A percentile compares a stretch with the other conserved stretches of the same genome.
Evolutionary conservation across 2,329 filamentous ascomycete species (phyloP).

Genomic region (Teratosphaeria zuluensis): DNA sequence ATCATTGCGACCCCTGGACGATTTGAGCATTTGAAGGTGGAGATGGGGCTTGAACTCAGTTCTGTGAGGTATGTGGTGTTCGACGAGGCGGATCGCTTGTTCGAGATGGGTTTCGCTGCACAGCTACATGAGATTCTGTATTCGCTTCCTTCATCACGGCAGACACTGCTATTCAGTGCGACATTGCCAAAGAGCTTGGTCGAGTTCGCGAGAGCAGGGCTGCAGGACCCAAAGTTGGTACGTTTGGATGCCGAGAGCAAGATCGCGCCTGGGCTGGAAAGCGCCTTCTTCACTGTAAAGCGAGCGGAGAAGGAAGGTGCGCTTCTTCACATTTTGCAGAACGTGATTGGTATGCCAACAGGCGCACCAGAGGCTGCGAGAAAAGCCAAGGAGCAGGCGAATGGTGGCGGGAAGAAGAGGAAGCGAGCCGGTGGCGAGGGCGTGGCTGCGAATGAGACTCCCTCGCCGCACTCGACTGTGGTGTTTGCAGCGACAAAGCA

Average conservation of each 20-base stretch:
- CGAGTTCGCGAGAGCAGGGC: conserved; percentile 85
- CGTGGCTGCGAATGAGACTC: conserved; percentile 53
- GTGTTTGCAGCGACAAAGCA: conserved; percentile 93
- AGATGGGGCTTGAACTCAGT: conserved; percentile 86
- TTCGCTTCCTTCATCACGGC: conserved; percentile 70
- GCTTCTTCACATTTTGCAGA: conserved; percentile 75
- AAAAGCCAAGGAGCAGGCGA: conserved; percentile 36
- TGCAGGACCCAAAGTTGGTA: conserved; percentile 85
- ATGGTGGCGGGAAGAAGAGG: conserved; percentile 54
- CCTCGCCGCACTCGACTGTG: conserved; percentile 86
- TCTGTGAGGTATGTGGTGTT: conserved; percentile 93
- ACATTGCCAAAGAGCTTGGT: conserved; percentile 89
- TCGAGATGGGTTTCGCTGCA: conserved; percentile 96
- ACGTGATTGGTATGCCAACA: conserved; percentile 84
- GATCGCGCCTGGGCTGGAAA: conserved; percentile 90
- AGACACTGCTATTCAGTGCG: conserved; percentile 90
- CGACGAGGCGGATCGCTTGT: conserved; percentile 91
- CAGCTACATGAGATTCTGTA: conserved; percentile 90
- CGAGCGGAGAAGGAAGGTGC: conserved; percentile 89
- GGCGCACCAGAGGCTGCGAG: conserved; percentile 47
- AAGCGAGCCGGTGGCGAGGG: conserved; percentile 48
- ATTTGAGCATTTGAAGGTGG: conserved; percentile 92
- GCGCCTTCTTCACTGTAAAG: conserved; percentile 89
- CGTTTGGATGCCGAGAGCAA: conserved; percentile 91
- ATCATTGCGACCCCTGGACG: conserved; percentile 94